These are phyloP conservation scores for Echinosophora koreensis DNA, from an alignment of 306 rosid genomes.

Conservation along the genomic window DNA sequence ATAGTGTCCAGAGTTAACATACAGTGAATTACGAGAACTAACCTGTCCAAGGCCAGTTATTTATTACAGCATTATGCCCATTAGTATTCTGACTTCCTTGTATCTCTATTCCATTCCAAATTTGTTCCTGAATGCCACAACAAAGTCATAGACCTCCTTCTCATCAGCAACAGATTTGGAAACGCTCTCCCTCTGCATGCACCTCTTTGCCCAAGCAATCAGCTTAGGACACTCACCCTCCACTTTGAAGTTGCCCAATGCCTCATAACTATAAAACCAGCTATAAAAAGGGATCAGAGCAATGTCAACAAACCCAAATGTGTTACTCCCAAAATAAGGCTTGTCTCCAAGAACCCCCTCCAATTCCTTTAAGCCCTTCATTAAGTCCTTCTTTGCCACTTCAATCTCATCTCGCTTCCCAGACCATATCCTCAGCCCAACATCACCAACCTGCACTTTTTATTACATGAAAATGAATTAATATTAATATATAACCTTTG, in stretches of 20 bases:
- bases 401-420: constrained; percentile 42
- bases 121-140: constrained; percentile 17
- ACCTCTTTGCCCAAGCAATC: constrained; percentile 47
- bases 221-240: constrained; percentile 47
- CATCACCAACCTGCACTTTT: constrained; percentile 30
- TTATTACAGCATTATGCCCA: not conserved
- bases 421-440: constrained; percentile 27
- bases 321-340: constrained; percentile 49
- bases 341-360: constrained; percentile 53
- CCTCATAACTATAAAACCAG: constrained; percentile 47
- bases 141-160: constrained; percentile 40
- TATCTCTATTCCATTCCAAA: not conserved
- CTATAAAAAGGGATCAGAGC: constrained; percentile 39
- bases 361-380: constrained; percentile 41
- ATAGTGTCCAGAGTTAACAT: too few relatives aligned
- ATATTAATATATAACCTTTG: not conserved
- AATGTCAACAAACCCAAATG: constrained; percentile 49
- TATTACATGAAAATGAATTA: not conserved
- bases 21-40: too few relatives aligned
- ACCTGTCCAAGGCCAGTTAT: too few relatives aligned
- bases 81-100: not conserved
- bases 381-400: constrained; percentile 38
- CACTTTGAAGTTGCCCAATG: constrained; percentile 39
- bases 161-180: constrained; percentile 49
- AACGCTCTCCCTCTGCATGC: constrained; percentile 46